These are phyloP conservation scores for Pholiota molesta DNA, from an alignment of 768 basidiomycete genomes.

Conservation along the genomic window DNA sequence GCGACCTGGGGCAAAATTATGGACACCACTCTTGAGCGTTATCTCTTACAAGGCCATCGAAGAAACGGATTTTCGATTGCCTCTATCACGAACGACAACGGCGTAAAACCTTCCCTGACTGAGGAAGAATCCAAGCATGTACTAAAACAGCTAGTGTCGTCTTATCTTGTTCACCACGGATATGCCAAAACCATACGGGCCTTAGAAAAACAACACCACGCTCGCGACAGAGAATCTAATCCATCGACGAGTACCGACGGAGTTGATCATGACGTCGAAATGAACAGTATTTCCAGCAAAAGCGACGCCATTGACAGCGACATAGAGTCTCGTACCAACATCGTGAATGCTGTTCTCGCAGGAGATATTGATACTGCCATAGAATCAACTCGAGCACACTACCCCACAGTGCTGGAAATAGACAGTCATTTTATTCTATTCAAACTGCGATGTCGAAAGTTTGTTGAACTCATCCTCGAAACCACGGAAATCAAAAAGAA, in stretches of 20 bases:
- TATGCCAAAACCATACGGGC: constrained; percentile 73
- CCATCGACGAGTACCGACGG: constrained; percentile 4
- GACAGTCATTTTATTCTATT: constrained; percentile 76
- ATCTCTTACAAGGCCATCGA: constrained; percentile 31
- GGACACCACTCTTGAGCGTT: constrained; percentile 50
- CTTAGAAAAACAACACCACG: constrained; percentile 53
- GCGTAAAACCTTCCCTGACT: constrained; percentile 32
- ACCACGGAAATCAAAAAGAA: constrained; percentile 71
- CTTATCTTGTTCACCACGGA: constrained; percentile 85
- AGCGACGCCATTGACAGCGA: constrained; percentile 43
- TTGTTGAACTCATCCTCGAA: constrained; percentile 79
- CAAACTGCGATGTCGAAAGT: constrained; percentile 82
- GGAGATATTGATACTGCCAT: constrained; percentile 78
- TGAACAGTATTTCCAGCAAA: constrained; percentile 36
- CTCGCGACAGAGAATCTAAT: constrained; percentile 11
- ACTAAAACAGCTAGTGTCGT: constrained; percentile 73
- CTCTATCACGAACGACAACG: constrained; percentile 25
- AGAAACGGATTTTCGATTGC: constrained; percentile 25
- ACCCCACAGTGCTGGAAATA: constrained; percentile 65
- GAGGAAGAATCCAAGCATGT: constrained; percentile 59
- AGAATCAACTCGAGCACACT: constrained; percentile 52
- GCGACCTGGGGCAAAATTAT: constrained; percentile 70
- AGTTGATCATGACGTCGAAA: constrained; percentile 49
- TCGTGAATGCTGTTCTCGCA: constrained; percentile 66
- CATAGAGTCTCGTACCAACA: constrained; percentile 68